A percentile compares a stretch with the other conserved stretches of the same genome.
phyloP scores from a whole-genome alignment of 192 early-diverging fungal genomes.

The Coemansia sp. region DNA sequence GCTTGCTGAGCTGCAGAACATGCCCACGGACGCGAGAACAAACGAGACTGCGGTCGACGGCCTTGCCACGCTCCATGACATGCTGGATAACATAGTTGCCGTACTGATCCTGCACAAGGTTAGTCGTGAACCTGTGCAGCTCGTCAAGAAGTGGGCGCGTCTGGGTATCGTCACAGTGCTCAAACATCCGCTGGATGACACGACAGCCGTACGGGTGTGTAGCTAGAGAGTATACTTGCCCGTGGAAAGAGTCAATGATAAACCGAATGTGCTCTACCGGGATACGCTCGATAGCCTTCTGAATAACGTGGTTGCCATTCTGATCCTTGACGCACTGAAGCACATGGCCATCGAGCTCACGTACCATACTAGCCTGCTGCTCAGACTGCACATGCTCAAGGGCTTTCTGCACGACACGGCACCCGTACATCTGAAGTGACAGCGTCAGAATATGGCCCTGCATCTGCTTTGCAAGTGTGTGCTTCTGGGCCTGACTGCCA shows the following conservation, averaged over 20 bases:
- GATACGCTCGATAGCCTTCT: constrained; percentile 98
- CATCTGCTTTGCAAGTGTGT: constrained; percentile 91
- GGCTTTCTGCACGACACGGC: constrained; percentile 98
- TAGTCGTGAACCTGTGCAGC: constrained; percentile 86
- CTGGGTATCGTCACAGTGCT: constrained; percentile 92
- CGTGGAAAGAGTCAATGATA: constrained; percentile 96
- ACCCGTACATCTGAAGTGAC: constrained; percentile 99
- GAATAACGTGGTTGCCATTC: constrained; percentile 99
- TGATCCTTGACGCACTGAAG: constrained; percentile 99
- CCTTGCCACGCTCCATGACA: constrained; percentile 90
- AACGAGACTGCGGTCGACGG: constrained; percentile 82
- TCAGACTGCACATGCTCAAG: constrained; percentile 90
- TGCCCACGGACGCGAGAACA: constrained; percentile 89
- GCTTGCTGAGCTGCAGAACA: constrained; percentile 89
- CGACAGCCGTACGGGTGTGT: constrained; percentile 99
- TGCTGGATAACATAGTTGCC: constrained; percentile 99
- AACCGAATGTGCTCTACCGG: constrained; percentile 91
- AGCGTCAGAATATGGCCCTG: constrained; percentile 91
- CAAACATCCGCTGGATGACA: constrained; percentile 99
- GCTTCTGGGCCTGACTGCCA: constrained; percentile 91
- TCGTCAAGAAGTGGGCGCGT: constrained; percentile 86
- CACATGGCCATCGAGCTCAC: constrained; percentile 92
- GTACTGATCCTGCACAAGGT: constrained; percentile 97
- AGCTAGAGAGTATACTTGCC: constrained; percentile 92
- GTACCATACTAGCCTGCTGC: constrained; percentile 87